Evolutionary conservation across 192 early-diverging fungal species (phyloP).

Genomic region (Cetraspora pellucida): DNA sequence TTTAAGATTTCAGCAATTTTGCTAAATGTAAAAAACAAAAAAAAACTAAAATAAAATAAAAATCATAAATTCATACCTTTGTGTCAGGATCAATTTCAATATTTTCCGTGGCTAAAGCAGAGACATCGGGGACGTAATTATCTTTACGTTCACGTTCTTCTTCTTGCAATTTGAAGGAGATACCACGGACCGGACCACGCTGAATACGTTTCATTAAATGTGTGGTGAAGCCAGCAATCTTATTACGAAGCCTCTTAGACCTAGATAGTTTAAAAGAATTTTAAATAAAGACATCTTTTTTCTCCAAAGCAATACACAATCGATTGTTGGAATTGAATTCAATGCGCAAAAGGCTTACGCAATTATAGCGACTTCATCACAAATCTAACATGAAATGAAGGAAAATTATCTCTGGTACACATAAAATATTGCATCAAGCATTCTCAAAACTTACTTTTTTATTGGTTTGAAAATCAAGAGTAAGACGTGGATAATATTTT

Average conservation of each 20-base stretch:
- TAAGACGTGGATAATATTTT: conserved; percentile 99
- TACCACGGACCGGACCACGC: conserved; percentile 97
- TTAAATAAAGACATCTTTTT: background rate
- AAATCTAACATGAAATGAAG: conserved; percentile 11
- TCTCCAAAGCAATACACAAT: background rate
- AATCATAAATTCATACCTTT: conserved; percentile 53
- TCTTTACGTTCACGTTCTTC: conserved; percentile 99
- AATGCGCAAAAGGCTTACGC: conserved; percentile 40
- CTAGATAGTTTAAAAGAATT: background rate
- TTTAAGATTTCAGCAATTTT: background rate
- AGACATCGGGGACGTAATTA: conserved; percentile 99
- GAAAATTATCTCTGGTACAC: background rate
- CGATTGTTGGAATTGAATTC: background rate
- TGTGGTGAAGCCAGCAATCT: conserved; percentile 99
- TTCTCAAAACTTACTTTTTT: conserved; percentile 83
- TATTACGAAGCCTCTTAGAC: conserved; percentile 99
- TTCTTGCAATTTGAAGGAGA: conserved; percentile 99
- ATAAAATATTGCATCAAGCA: background rate
- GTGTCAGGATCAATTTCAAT: conserved; percentile 98
- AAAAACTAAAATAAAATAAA: background rate
- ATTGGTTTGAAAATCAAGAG: conserved; percentile 99
- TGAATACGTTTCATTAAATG: conserved; percentile 99
- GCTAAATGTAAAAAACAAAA: background rate
- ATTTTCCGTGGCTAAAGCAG: conserved; percentile 85
- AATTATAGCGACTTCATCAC: conserved; percentile 93